Evolutionary conservation across 2,329 filamentous ascomycete genomes (phyloP).

Genomic region (Neoscytalidium dimidiatum): DNA sequence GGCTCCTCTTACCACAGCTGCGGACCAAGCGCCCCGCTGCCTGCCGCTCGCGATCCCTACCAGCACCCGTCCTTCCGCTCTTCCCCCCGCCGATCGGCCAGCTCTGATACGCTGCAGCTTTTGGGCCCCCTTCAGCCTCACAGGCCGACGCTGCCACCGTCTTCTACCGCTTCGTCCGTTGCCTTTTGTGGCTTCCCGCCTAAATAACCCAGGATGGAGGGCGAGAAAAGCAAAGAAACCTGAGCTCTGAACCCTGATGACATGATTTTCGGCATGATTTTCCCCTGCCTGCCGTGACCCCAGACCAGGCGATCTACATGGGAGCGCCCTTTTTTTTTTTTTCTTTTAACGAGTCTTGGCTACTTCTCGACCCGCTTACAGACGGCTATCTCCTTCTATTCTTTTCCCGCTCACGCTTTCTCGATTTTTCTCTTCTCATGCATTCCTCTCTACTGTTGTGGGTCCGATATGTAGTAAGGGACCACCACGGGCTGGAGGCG

Average conservation of each 20-base stretch:
- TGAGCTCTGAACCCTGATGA: background rate
- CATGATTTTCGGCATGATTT: conserved; percentile 1
- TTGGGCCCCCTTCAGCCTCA: background rate
- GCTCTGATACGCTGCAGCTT: background rate
- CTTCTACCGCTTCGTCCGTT: background rate
- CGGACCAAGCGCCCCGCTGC: conserved; percentile 6
- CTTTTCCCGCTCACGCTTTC: background rate
- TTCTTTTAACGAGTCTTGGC: background rate
- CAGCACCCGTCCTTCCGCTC: background rate
- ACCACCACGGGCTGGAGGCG: background rate
- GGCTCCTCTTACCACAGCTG: background rate
- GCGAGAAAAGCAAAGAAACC: background rate
- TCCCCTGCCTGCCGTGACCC: background rate
- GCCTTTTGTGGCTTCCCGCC: background rate
- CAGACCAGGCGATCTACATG: background rate
- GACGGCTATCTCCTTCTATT: background rate
- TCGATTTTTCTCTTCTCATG: background rate
- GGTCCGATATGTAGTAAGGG: background rate
- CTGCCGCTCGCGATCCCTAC: conserved; percentile 8
- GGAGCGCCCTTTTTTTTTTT: background rate
- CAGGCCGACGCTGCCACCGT: background rate
- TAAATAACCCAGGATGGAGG: background rate
- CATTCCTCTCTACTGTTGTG: background rate
- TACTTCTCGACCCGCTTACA: background rate
- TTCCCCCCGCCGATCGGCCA: conserved; percentile 9